Percentiles rank a stretch among this genome's conserved stretches.
These are phyloP conservation scores for Nakaseomyces uthaithaninus DNA, from an alignment of 1,139 yeast species.

Conservation along the genomic window DNA sequence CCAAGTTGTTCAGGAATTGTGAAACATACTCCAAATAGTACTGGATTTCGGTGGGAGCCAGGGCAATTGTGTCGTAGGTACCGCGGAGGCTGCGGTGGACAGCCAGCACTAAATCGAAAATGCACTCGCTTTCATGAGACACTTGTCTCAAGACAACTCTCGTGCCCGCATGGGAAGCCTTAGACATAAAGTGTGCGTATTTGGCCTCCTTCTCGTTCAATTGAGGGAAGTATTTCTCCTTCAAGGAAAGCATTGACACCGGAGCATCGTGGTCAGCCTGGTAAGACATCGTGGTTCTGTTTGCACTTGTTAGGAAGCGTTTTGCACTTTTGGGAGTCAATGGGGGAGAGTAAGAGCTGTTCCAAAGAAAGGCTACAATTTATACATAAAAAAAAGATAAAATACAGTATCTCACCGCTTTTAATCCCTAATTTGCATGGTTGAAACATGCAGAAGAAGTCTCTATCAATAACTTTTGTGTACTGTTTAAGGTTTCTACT, in stretches of 20 bases:
- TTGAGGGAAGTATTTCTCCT: slow-evolving; percentile 39
- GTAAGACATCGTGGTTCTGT: slow-evolving; percentile 6
- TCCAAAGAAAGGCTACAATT: too few species aligned
- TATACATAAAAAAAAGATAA: too few species aligned
- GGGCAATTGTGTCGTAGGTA: slow-evolving; percentile 41
- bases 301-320: not conserved
- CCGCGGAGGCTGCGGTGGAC: slow-evolving; percentile 47
- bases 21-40: slow-evolving; percentile 68
- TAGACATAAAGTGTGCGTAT: slow-evolving; percentile 75
- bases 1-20: slow-evolving; percentile 71
- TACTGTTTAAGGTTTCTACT: too few species aligned
- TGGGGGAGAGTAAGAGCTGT: too few species aligned
- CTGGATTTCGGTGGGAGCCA: slow-evolving; percentile 25
- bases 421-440: too few species aligned
- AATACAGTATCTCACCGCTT: too few species aligned
- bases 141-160: slow-evolving; percentile 74
- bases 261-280: slow-evolving; percentile 28
- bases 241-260: slow-evolving; percentile 37
- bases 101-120: slow-evolving; percentile 57
- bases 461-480: too few species aligned
- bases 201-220: slow-evolving; percentile 47
- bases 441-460: too few species aligned
- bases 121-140: slow-evolving; percentile 71
- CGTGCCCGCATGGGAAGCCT: slow-evolving; percentile 78
- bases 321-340: not conserved